Percentiles rank a stretch among this genome's conserved stretches.
These are phyloP conservation scores for Podospora tetraspora DNA, from an alignment of 495 filamentous ascomycete genomes.

Conservation along the genomic window DNA sequence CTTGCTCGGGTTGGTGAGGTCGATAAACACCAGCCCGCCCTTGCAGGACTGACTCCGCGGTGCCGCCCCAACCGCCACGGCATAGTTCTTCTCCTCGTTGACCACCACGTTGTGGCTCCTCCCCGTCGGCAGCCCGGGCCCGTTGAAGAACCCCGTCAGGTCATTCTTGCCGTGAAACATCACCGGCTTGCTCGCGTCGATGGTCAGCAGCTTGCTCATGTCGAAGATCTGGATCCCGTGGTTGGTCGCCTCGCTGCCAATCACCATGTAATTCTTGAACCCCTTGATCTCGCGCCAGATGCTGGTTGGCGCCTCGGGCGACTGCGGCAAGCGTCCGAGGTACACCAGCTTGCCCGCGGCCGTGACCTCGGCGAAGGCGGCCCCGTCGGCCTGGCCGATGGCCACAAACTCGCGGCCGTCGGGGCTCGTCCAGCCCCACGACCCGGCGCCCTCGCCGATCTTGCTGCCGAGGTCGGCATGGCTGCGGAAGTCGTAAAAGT, in stretches of 20 bases:
- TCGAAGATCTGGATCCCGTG: constrained; percentile 52
- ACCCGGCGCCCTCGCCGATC: constrained; percentile 36
- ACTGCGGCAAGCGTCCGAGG: constrained; percentile 51
- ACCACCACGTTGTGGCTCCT: constrained; percentile 46
- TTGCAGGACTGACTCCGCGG: constrained; percentile 35
- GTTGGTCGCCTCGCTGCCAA: constrained; percentile 44
- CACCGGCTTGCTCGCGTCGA: constrained; percentile 23
- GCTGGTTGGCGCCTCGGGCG: constrained; percentile 29
- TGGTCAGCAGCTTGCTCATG: constrained; percentile 35
- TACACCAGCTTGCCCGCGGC: constrained; percentile 48
- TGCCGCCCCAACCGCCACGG: constrained; percentile 42
- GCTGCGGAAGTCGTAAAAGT: constrained; percentile 50
- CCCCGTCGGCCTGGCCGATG: constrained; percentile 52
- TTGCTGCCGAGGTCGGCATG: constrained; percentile 48
- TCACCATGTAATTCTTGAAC: constrained; percentile 41
- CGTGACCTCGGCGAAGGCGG: constrained; percentile 52
- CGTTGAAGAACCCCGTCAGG: constrained; percentile 34
- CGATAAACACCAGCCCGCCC: constrained; percentile 48
- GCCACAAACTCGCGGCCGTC: constrained; percentile 56
- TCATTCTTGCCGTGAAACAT: constrained; percentile 30
- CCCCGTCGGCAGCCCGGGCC: constrained; percentile 28
- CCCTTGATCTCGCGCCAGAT: constrained; percentile 50
- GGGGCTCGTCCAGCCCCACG: constrained; percentile 52
- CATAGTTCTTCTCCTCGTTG: constrained; percentile 42
- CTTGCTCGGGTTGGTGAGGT: constrained; percentile 43